Percentiles rank a stretch among this genome's conserved stretches.
These are phyloP conservation scores for Clonostachys rosea DNA, from an alignment of 2,329 filamentous ascomycete genomes.

Conservation along the genomic window DNA sequence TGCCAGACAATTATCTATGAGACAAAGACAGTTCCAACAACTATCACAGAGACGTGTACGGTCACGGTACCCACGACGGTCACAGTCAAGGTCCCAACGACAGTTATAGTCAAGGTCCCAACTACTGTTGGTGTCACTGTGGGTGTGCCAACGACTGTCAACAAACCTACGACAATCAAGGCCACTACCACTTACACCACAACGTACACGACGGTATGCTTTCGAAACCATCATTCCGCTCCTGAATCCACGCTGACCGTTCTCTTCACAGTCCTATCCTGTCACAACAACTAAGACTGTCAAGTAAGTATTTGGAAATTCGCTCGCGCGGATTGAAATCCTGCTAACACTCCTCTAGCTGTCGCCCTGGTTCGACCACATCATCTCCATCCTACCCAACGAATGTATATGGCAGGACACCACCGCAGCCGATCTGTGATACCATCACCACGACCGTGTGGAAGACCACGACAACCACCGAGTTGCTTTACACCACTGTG, in stretches of 20 bases:
- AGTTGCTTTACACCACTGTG: too few relatives aligned
- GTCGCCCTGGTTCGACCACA: too few relatives aligned
- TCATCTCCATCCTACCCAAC: too few relatives aligned
- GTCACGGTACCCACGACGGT: constrained; percentile 3
- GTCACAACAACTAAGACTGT: neutral
- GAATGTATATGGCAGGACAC: neutral
- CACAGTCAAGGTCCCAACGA: constrained; percentile 1
- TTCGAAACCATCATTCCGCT: neutral
- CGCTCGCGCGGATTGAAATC: too few relatives aligned
- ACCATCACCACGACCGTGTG: neutral
- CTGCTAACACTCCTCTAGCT: too few relatives aligned
- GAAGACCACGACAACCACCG: neutral
- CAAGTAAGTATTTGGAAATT: neutral
- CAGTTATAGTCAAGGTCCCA: constrained; percentile 1
- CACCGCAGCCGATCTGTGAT: neutral
- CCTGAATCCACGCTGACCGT: neutral
- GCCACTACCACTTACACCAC: neutral
- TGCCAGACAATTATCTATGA: too few relatives aligned
- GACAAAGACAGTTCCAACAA: constrained; percentile 1
- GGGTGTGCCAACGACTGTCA: neutral
- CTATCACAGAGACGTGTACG: neutral
- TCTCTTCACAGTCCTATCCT: neutral
- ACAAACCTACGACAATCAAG: neutral
- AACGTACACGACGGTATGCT: neutral
- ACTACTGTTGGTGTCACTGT: neutral